Conservation (phyloP, 441 rosid genomes). For the Arabidopsis lyrata region DNA sequence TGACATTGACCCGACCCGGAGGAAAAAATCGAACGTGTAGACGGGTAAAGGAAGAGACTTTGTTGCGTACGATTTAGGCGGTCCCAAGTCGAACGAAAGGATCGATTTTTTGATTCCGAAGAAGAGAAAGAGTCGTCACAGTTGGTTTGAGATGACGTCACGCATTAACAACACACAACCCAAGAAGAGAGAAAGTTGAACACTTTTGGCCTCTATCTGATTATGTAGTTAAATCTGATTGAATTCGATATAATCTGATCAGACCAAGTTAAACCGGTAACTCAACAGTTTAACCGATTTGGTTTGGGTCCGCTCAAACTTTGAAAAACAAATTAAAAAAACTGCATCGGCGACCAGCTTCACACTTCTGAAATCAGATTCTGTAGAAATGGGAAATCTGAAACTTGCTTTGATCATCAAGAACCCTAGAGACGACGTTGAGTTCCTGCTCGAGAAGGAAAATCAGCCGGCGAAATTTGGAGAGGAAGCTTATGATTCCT, state of each 20-base stretch:
- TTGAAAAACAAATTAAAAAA: not conserved
- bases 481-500: slow-evolving; percentile 70
- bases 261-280: not conserved
- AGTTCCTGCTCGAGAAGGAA: slow-evolving; percentile 66
- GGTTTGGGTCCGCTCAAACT: slow-evolving; percentile 4
- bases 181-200: slow-evolving; percentile 32
- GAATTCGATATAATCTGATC: no score
- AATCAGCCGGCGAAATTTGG: slow-evolving; percentile 62
- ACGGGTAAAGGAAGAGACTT: slow-evolving; percentile 36
- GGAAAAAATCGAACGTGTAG: slow-evolving; percentile 21
- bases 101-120: slow-evolving; percentile 20
- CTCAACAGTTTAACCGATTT: not conserved
- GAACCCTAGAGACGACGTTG: slow-evolving; percentile 43
- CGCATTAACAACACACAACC: slow-evolving; percentile 28
- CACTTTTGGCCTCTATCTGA: slow-evolving; percentile 8
- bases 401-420: slow-evolving; percentile 63
- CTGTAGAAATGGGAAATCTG: slow-evolving; percentile 52
- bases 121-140: not conserved
- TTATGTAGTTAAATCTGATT: no score
- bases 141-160: slow-evolving; percentile 24
- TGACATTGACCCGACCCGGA: slow-evolving; percentile 47
- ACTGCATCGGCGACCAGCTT: not conserved
- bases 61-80: slow-evolving; percentile 38
- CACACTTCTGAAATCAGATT: not conserved
- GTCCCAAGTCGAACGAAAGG: slow-evolving; percentile 19